A percentile compares a stretch with the other conserved stretches of the same genome.
These are phyloP conservation scores for Vaccinium myrtillus DNA, from an alignment of 148 eudicot genomes.

Conservation along the genomic window DNA sequence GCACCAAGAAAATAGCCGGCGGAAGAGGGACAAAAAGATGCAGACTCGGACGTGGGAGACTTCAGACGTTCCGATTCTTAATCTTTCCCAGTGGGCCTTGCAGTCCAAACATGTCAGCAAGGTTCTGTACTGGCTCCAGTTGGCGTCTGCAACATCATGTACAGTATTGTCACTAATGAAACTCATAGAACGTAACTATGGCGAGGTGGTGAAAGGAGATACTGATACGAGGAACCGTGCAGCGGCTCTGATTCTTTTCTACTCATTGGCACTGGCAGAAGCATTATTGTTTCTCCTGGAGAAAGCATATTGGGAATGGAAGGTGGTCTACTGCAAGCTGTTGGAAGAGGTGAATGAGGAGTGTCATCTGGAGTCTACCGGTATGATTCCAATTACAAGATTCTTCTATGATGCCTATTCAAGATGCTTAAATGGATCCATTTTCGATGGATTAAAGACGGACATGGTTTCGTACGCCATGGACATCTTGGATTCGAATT, in stretches of 20 bases:
- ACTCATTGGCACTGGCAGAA: slow-evolving; percentile 79
- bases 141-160: slow-evolving; percentile 67
- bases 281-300: slow-evolving; percentile 77
- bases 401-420: slow-evolving; percentile 50
- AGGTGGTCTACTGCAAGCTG: slow-evolving; percentile 41
- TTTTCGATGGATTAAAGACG: slow-evolving; percentile 80
- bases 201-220: slow-evolving; percentile 50
- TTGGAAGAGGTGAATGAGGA: slow-evolving; percentile 62
- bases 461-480: slow-evolving; percentile 82
- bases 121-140: slow-evolving; percentile 65
- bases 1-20: background rate
- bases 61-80: slow-evolving; percentile 74
- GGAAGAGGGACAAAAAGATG: slow-evolving; percentile 24
- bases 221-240: slow-evolving; percentile 64
- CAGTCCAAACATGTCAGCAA: slow-evolving; percentile 54
- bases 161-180: slow-evolving; percentile 60
- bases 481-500: slow-evolving; percentile 59
- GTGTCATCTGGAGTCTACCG: slow-evolving; percentile 58
- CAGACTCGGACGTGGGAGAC: slow-evolving; percentile 50
- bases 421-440: slow-evolving; percentile 64
- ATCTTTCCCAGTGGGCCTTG: slow-evolving; percentile 32
- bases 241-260: slow-evolving; percentile 65
- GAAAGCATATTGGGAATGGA: slow-evolving; percentile 79
- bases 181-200: slow-evolving; percentile 56
- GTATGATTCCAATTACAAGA: slow-evolving; percentile 54